Percentiles rank a stretch among this genome's conserved stretches.
These are phyloP conservation scores for Gentiana dahurica DNA, from an alignment of 257 asterid species.

Conservation along the genomic window DNA sequence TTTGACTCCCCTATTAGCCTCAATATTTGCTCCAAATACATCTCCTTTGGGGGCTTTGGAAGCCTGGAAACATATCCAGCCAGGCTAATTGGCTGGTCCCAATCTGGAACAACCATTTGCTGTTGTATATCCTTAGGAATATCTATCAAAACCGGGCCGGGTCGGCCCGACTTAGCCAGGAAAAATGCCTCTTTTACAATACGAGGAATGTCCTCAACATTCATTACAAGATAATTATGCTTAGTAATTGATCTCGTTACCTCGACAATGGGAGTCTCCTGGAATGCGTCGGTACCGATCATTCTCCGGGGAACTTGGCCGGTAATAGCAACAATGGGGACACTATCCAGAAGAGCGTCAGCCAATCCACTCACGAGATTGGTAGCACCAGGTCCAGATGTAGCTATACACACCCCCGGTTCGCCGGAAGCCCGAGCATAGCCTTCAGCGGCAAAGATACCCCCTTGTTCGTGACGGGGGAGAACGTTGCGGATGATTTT, in stretches of 20 bases:
- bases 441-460: constrained; percentile 78
- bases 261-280: constrained; percentile 75
- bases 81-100: constrained; percentile 58
- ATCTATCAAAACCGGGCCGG: constrained; percentile 77
- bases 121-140: constrained; percentile 79
- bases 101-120: constrained; percentile 62
- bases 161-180: constrained; percentile 54
- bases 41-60: constrained; percentile 37
- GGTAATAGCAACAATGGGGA: constrained; percentile 78
- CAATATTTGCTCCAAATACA: constrained; percentile 41
- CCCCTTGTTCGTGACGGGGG: constrained; percentile 91
- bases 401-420: constrained; percentile 80
- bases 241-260: constrained; percentile 79
- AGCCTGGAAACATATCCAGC: constrained; percentile 52
- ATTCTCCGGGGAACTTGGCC: constrained; percentile 79
- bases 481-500: constrained; percentile 53
- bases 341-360: constrained; percentile 60
- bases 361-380: constrained; percentile 73
- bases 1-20: constrained; percentile 55
- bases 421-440: constrained; percentile 70
- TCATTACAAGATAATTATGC: constrained; percentile 64
- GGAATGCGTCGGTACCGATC: constrained; percentile 88
- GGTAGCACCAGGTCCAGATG: constrained; percentile 93
- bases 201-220: constrained; percentile 65
- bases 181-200: constrained; percentile 58